Base-by-base conservation (phyloP, 2,329 filamentous ascomycete species). In the Cladobotryum protrusum region DNA sequence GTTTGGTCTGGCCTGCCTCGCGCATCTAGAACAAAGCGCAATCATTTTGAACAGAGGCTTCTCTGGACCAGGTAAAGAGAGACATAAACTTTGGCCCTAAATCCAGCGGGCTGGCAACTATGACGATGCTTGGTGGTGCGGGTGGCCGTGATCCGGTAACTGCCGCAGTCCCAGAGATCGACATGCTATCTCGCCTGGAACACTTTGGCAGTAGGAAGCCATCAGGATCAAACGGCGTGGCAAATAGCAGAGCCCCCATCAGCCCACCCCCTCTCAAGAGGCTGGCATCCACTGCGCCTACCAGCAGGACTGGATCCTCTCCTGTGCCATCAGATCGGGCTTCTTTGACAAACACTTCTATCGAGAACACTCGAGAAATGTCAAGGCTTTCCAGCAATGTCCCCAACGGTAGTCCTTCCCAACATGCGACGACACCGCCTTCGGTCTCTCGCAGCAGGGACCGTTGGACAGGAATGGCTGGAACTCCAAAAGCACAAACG, bases 181-280 rank as follows among this genome's bases (percentile, higher is more conserved):
- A 35, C 40, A 32, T 36, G n/a, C 15, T 17, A 24, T 45, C 43
- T 6, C 43, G 43, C 29, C 43, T 34, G 20, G 32, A 35, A 24
- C 29, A 12, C 11, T 49, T 47, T 24, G 52, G 48, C 34, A 49
- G 33, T 40, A 43, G 47, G 37, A 48, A 14, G 33, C 14, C 43
- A 13, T 19, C 43, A 36, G 12, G 18, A 19, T 18, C 39, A 48
- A 42, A 41, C 47, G 36, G 46, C 43, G 39, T 44, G 13, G 34
- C 42, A 41, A 49, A 52, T 41, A 50, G 37, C 43, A 43, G 53
- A 34, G 45, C 43, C 33, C 56, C 59, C 47, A 59, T 63, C 48
- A 68, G 61, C 52, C 63, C 65, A 12, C 61, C 62, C 19, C 61
- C 54, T 2, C 46, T 63, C 39, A 61, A 58, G 47, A 58, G 63